Evolutionary conservation across 2,329 filamentous ascomycete genomes (phyloP), one percentile per base, ranked within the genome.

Genomic region (Sclerotinia spermophila): DNA sequence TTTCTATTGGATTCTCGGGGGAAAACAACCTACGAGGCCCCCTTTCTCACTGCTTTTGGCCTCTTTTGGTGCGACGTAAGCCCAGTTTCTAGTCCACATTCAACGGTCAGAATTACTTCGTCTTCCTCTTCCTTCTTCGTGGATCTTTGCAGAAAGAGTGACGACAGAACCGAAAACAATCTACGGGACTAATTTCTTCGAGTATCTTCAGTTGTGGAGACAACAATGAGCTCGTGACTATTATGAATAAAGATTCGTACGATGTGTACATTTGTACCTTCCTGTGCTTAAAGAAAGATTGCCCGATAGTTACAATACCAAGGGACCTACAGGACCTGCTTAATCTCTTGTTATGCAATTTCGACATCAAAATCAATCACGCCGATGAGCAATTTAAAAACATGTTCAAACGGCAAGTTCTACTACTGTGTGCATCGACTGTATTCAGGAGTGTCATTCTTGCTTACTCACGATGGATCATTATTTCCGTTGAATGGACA

Each of bases 1-100:
- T 45, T 55, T 53, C 67, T 24, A 64, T 64, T 69, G 58, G 67
- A 69, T 69, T 27, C 44, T 40, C 56, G 67, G 58, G 44, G 58
- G 55, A 51, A 69, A 62, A 53, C 13, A 33, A 40, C n/a, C 33
- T 53, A 42, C 53, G 35, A 51, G 67, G 58, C 27, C 56, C 56
- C 67, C 51, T 68, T 38, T 30, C 56, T 60, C 56, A 21, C 67
- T 35, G 67, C 42, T 53, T 69, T 64, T 55, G 35, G 56, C 7
- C 38, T 33, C 55, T 19, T 13, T 62, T 2, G 42, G 42, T 27
- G 21, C 24, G 1, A 10, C 24, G 13, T 51, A 21, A 53, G 33
- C 62, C 45, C 38, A 44, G 58, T 61, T 61, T 30, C 27, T n/a
- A 15, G 58, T 44, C n/a, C 33, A 65, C 62, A 21, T 30, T 53